These are phyloP conservation scores for Xanthoparmelia taractica DNA, from an alignment of 495 filamentous ascomycete species.

Conservation along the genomic window DNA sequence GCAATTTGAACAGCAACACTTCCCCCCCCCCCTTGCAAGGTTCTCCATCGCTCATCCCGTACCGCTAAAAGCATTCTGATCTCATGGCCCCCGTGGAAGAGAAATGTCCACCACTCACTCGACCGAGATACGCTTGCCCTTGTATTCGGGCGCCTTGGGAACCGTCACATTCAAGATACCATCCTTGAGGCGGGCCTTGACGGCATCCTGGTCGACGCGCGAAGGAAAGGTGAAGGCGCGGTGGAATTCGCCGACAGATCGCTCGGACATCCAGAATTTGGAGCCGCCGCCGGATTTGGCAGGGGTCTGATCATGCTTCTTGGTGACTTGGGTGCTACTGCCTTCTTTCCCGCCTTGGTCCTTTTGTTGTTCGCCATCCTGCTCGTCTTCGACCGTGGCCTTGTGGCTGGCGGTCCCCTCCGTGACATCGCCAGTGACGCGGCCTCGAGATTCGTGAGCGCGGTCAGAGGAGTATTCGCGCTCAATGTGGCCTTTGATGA, in stretches of 20 bases:
- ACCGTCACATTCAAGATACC: slow-evolving; percentile 62
- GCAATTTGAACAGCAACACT: too few relatives aligned
- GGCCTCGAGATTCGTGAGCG: slow-evolving; percentile 24
- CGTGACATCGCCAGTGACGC: slow-evolving; percentile 23
- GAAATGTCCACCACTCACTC: too few relatives aligned
- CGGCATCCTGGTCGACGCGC: slow-evolving; percentile 63
- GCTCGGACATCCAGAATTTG: slow-evolving; percentile 73
- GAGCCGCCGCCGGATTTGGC: slow-evolving; percentile 29
- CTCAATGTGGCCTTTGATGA: slow-evolving; percentile 61
- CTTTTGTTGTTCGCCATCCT: slow-evolving; percentile 35
- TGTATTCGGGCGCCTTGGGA: slow-evolving; percentile 58
- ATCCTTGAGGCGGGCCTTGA: slow-evolving; percentile 64
- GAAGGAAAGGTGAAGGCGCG: slow-evolving; percentile 68
- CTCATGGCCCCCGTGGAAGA: too few relatives aligned
- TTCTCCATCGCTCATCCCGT: too few relatives aligned
- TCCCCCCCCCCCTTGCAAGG: too few relatives aligned
- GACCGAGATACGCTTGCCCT: slow-evolving; percentile 46
- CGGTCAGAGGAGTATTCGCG: slow-evolving; percentile 44
- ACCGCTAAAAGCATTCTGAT: too few relatives aligned
- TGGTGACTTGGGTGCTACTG: slow-evolving; percentile 3
- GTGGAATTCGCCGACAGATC: slow-evolving; percentile 67
- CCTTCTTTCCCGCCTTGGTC: slow-evolving; percentile 1
- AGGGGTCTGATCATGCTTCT: slow-evolving; percentile 1
- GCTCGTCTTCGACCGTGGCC: slow-evolving; percentile 58
- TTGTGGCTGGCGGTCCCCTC: slow-evolving; percentile 32